These are phyloP conservation scores for Nothopassalora personata DNA, from an alignment of 2,329 filamentous ascomycete genomes.

Conservation along the genomic window DNA sequence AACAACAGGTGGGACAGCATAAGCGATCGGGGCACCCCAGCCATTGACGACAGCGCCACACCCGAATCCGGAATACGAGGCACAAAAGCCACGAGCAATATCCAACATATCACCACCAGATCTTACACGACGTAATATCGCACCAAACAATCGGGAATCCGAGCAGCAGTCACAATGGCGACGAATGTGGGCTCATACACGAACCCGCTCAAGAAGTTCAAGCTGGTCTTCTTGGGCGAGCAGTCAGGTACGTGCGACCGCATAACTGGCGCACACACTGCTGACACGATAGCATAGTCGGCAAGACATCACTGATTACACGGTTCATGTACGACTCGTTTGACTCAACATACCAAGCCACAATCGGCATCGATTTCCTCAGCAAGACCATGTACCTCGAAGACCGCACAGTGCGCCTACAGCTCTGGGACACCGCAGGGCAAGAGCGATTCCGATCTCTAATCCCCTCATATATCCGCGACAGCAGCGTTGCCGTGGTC, in stretches of 20 bases:
- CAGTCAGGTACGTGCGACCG: constrained; percentile 73
- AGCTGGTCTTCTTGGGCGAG: constrained; percentile 97
- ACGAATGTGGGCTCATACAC: constrained; percentile 75
- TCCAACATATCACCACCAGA: not conserved
- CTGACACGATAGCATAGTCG: constrained; percentile 55
- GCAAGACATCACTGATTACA: constrained; percentile 97
- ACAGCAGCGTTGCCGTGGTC: constrained; percentile 95
- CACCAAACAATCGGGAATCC: not conserved
- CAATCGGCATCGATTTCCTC: constrained; percentile 98
- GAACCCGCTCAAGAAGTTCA: constrained; percentile 99
- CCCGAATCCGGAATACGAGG: constrained; percentile 6
- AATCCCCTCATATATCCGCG: constrained; percentile 97
- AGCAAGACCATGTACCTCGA: constrained; percentile 99
- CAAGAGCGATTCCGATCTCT: constrained; percentile 95
- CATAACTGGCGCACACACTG: not conserved
- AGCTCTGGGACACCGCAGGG: constrained; percentile 97
- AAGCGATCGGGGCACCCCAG: not conserved
- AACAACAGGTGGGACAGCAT: not conserved
- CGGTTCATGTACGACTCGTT: constrained; percentile 99
- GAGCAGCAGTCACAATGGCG: constrained; percentile 60
- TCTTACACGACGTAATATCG: not conserved
- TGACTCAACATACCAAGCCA: constrained; percentile 99
- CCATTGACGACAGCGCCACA: constrained; percentile 2
- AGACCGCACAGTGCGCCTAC: constrained; percentile 92
- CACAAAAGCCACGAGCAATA: not conserved